phyloP scores from a whole-genome alignment of 2,329 filamentous ascomycete genomes.

The Trichoderma guizhouense region DNA sequence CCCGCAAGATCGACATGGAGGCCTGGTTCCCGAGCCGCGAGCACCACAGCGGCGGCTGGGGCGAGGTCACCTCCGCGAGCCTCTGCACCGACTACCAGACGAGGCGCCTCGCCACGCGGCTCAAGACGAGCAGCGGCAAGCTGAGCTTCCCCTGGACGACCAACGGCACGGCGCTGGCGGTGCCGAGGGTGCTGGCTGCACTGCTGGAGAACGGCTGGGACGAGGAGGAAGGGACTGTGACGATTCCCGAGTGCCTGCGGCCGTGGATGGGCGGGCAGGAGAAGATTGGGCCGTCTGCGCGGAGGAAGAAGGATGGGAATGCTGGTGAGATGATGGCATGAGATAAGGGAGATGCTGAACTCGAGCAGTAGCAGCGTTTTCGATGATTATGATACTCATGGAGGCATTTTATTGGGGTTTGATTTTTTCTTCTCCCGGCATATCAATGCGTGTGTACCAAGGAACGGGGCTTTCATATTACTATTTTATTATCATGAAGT shows the following conservation, averaged over 20 bases:
- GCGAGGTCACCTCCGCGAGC: constrained; percentile 86
- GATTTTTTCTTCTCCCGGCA: background rate
- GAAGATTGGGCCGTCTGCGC: constrained; percentile 48
- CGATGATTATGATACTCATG: background rate
- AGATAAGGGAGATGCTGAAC: background rate
- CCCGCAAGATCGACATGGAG: constrained; percentile 88
- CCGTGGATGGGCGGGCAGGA: constrained; percentile 80
- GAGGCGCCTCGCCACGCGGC: constrained; percentile 72
- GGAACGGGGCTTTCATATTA: background rate
- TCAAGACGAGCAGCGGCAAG: constrained; percentile 52
- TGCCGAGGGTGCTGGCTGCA: constrained; percentile 84
- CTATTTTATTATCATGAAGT: background rate
- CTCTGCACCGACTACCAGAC: constrained; percentile 95
- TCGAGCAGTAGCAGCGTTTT: background rate
- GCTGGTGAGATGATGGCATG: constrained; percentile 7
- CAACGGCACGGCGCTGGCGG: constrained; percentile 90
- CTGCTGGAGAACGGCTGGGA: constrained; percentile 91
- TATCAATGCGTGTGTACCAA: background rate
- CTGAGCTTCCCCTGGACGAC: constrained; percentile 80
- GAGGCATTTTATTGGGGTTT: background rate
- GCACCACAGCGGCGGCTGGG: constrained; percentile 57
- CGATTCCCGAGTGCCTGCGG: constrained; percentile 73
- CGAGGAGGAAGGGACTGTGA: constrained; percentile 61
- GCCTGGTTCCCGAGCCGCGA: constrained; percentile 83
- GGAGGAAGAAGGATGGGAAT: constrained; percentile 26